A percentile compares a stretch with the other conserved stretches of the same genome.
Conservation (phyloP, 371 early-diverging fungal species). For the Mortierella sp. region DNA sequence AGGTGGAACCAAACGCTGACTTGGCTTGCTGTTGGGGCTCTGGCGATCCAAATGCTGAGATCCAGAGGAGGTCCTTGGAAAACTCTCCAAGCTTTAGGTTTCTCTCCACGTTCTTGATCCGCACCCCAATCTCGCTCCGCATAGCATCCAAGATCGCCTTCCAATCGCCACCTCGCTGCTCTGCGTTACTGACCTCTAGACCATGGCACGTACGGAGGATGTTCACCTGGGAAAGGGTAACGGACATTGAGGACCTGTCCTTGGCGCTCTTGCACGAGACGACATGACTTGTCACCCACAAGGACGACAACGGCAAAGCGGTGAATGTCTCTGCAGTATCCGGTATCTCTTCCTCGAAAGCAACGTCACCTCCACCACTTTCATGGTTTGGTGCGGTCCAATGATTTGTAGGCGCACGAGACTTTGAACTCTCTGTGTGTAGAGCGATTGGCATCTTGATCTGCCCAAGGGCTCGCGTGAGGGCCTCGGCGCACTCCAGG, state of each 20-base stretch:
- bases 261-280: slow-evolving; percentile 56
- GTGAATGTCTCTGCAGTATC: neutral
- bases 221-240: slow-evolving; percentile 52
- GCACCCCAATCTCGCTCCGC: slow-evolving; percentile 55
- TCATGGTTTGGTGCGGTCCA: neutral
- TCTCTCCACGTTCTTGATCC: slow-evolving; percentile 57
- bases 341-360: neutral
- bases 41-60: slow-evolving; percentile 41
- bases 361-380: neutral
- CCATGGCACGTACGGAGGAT: slow-evolving; percentile 46
- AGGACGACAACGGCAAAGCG: slow-evolving; percentile 21
- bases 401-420: neutral
- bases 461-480: slow-evolving; percentile 48
- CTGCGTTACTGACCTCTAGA: slow-evolving; percentile 24
- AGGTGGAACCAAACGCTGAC: neutral
- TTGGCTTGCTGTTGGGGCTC: slow-evolving; percentile 1
- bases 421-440: neutral
- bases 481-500: slow-evolving; percentile 46
- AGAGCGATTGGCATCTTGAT: slow-evolving; percentile 13
- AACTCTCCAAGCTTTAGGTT: slow-evolving; percentile 55
- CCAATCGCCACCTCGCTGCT: slow-evolving; percentile 45
- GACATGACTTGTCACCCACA: slow-evolving; percentile 52
- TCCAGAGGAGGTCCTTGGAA: slow-evolving; percentile 50
- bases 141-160: slow-evolving; percentile 53
- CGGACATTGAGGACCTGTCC: slow-evolving; percentile 56